These are phyloP conservation scores for Monilinia aucupariae DNA, from an alignment of 2,329 filamentous ascomycete species.

Conservation along the genomic window DNA sequence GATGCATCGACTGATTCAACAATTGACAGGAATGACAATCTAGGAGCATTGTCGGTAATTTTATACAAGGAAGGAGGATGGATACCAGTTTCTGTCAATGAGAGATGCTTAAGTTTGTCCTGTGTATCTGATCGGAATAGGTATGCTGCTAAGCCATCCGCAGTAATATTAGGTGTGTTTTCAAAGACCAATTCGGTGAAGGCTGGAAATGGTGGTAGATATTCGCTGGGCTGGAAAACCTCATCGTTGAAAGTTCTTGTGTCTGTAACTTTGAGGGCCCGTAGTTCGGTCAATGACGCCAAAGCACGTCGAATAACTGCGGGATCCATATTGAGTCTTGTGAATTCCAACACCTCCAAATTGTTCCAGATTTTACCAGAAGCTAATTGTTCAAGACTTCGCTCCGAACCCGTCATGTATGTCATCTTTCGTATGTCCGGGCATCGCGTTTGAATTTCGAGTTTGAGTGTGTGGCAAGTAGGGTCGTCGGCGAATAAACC, in stretches of 20 bases:
- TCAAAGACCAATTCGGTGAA: slow-evolving; percentile 69
- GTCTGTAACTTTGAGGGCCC: slow-evolving; percentile 68
- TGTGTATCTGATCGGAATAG: slow-evolving; percentile 56
- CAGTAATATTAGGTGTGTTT: slow-evolving; percentile 65
- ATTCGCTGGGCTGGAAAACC: slow-evolving; percentile 61
- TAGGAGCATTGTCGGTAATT: slow-evolving; percentile 40
- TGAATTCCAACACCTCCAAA: slow-evolving; percentile 68
- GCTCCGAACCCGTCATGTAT: slow-evolving; percentile 73
- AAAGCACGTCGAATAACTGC: slow-evolving; percentile 66
- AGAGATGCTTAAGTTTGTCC: slow-evolving; percentile 60
- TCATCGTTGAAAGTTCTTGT: slow-evolving; percentile 68
- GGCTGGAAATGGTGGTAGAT: slow-evolving; percentile 67
- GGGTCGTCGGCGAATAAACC: slow-evolving; percentile 80
- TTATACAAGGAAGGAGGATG: slow-evolving; percentile 41
- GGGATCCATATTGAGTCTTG: slow-evolving; percentile 63
- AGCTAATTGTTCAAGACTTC: slow-evolving; percentile 65
- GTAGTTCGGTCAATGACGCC: slow-evolving; percentile 58
- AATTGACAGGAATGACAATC: slow-evolving; percentile 46
- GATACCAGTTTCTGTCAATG: slow-evolving; percentile 67
- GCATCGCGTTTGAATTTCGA: slow-evolving; percentile 80
- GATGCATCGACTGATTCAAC: slow-evolving; percentile 50
- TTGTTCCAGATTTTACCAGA: slow-evolving; percentile 61
- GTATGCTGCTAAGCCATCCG: slow-evolving; percentile 63
- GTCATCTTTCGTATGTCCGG: slow-evolving; percentile 84
- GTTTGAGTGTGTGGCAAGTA: slow-evolving; percentile 66